Base-by-base conservation (phyloP, 176 grass and related monocot genomes). In the Urochloa ruziziensis region DNA sequence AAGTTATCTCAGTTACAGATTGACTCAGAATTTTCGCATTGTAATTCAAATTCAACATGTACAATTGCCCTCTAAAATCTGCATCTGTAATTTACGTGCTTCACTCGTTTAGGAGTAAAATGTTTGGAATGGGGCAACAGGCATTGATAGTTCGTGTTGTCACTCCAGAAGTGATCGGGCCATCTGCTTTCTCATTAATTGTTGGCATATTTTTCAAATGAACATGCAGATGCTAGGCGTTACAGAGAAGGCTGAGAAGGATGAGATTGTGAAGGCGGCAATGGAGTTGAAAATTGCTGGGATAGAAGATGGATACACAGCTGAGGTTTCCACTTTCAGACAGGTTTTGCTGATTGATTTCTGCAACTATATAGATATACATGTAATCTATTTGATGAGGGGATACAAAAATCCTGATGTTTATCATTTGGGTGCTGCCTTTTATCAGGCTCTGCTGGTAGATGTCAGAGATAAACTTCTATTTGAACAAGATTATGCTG, bases 391-490 rank as follows among this genome's bases (percentile, higher is more conserved):
- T 75, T 83, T 67, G 12, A 21, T 61, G 33, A 40, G 32, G 46
- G 44, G 48, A 80, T 88, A 25, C 49, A 21, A 10, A 23, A 59
- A 48, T 60, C 40, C 13, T 69, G 62, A 78, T 75, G 62, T 85
- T 57, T 82, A 32, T 42, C 51, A 52, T 74, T 87, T 17, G 6
- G 11, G 16, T 88, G 33, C 23, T 89, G 32, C 2, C 44, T 84
- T 72, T 17, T 62, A 2, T 73, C 74, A 99, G 96, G 91, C 90
- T 61, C 83, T 99, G 18, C 89, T 99, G 74, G 89, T 92, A 63
- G 96, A 99, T 83, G 80, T 99, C 37, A 94, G 96, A 64, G 96
- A 96, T 87, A 99, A 99, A 68, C 93, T 99, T 85, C 89, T 99
- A 33, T 99, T 99, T 23, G 96, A 99, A 53, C 89, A 87, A 68